Percentiles rank a stretch among this genome's conserved stretches.
phyloP scores from a whole-genome alignment of 805 yeast species.

The Maudiozyma bulderi region DNA sequence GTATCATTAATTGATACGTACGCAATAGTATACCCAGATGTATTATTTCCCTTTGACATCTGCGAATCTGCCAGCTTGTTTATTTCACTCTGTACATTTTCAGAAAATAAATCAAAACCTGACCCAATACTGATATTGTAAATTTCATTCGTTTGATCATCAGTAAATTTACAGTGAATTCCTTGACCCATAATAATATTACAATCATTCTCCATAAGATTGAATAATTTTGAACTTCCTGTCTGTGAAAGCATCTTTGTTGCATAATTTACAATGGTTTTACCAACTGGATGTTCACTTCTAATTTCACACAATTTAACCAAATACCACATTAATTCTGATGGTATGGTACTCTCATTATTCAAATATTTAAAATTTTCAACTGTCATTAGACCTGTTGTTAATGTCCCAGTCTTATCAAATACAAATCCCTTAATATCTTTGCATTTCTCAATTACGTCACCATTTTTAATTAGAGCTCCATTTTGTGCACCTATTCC shows the following conservation, averaged over 20 bases:
- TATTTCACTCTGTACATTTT: conserved; percentile 1
- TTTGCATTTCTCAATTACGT: conserved; percentile 69
- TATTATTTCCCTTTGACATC: conserved; percentile 9
- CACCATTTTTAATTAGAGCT: conserved; percentile 88
- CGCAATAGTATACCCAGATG: conserved; percentile 36
- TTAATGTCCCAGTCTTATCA: conserved; percentile 94
- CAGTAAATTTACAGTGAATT: conserved; percentile 11
- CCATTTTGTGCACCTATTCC: conserved; percentile 92
- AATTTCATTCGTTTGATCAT: conserved; percentile 7
- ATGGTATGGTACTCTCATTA: background rate
- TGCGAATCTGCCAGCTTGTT: conserved; percentile 13
- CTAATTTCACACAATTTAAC: background rate
- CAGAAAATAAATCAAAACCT: conserved; percentile 28
- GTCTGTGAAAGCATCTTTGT: background rate
- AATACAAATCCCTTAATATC: conserved; percentile 35
- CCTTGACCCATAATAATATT: conserved; percentile 34
- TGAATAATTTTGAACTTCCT: background rate
- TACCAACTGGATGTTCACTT: conserved; percentile 7
- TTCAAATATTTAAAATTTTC: conserved; percentile 10
- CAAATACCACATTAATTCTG: conserved; percentile 8
- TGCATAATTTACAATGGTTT: conserved; percentile 13
- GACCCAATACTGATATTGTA: conserved; percentile 48
- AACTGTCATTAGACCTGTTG: conserved; percentile 69
- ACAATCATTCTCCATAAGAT: conserved; percentile 9
- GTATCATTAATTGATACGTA: conserved; percentile 49